A percentile compares a stretch with the other conserved stretches of the same genome.
Conservation (phyloP, 2,329 filamentous ascomycete species). For the Hypomyces perniciosus region DNA sequence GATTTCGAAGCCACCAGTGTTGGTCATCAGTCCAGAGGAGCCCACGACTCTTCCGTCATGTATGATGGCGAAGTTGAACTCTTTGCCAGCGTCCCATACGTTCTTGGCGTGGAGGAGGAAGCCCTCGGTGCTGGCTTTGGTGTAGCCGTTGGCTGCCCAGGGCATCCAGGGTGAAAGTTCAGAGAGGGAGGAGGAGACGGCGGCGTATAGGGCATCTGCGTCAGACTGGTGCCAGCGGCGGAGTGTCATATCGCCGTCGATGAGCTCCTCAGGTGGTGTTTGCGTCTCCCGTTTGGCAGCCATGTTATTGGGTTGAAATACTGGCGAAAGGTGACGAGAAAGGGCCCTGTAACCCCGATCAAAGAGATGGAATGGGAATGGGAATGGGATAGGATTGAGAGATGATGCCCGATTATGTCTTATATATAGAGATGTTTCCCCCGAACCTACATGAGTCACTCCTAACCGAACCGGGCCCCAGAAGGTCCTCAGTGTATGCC, state of each 20-base stretch:
- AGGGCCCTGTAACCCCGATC: too few species aligned
- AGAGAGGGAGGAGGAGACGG: conserved; percentile 11
- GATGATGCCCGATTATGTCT: too few species aligned
- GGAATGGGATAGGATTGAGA: too few species aligned
- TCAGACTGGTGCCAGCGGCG: conserved; percentile 15
- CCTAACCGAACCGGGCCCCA: too few species aligned
- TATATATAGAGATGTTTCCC: too few species aligned
- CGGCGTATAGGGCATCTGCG: conserved; percentile 3
- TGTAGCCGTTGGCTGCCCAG: conserved; percentile 15
- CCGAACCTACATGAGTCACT: too few species aligned
- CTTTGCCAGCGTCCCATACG: conserved; percentile 10
- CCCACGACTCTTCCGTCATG: conserved; percentile 7
- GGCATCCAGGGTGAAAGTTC: conserved; percentile 17
- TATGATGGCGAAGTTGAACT: conserved; percentile 15
- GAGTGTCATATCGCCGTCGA: conserved; percentile 11
- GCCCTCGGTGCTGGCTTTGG: conserved; percentile 4
- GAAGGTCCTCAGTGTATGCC: too few species aligned
- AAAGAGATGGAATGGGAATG: too few species aligned
- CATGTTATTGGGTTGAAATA: too few species aligned
- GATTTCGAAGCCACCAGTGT: conserved; percentile 10
- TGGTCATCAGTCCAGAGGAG: conserved; percentile 13
- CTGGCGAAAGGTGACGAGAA: too few species aligned
- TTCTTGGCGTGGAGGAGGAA: conserved; percentile 7
- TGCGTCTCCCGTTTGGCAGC: neutral
- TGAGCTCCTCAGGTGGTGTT: conserved; percentile 10